These are phyloP conservation scores for Saccharomyces hybrid DNA, from an alignment of 1,139 yeast genomes.

Conservation along the genomic window DNA sequence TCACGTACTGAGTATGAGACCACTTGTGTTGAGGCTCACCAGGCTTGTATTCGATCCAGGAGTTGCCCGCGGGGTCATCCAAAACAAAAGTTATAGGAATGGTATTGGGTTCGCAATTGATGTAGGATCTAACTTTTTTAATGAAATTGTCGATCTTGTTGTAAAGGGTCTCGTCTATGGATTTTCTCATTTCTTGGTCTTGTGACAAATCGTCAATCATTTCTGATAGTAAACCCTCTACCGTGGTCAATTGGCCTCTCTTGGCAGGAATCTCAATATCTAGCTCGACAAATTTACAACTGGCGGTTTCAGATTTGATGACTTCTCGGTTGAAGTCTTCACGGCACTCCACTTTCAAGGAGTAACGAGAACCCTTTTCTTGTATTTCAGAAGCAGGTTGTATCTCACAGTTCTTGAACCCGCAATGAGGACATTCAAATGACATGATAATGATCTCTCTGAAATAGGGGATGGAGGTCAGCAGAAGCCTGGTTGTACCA, in stretches of 20 bases:
- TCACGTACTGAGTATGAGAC: conserved; percentile 74
- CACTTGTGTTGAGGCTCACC: conserved; percentile 88
- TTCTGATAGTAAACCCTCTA: conserved; percentile 81
- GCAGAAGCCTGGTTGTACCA: conserved; percentile 74
- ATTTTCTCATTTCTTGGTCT: conserved; percentile 76
- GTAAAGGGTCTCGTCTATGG: conserved; percentile 67
- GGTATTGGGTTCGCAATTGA: conserved; percentile 57
- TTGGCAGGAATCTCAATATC: conserved; percentile 95
- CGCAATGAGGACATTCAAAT: conserved; percentile 93
- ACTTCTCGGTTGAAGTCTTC: conserved; percentile 84
- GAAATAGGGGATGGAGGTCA: conserved; percentile 88
- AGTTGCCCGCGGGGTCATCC: conserved; percentile 96
- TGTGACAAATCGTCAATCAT: conserved; percentile 74
- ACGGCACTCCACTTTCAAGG: conserved; percentile 59
- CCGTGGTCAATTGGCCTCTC: conserved; percentile 85
- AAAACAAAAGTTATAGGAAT: conserved; percentile 74
- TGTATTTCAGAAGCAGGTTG: conserved; percentile 90
- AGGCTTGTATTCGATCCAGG: conserved; percentile 90
- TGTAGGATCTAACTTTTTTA: conserved; percentile 47
- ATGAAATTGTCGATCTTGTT: conserved; percentile 69
- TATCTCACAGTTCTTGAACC: conserved; percentile 81
- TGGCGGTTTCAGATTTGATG: conserved; percentile 82
- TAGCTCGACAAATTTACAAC: conserved; percentile 74
- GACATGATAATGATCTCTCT: conserved; percentile 92
- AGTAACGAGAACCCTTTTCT: conserved; percentile 76